Percentiles rank a stretch among this genome's conserved stretches.
Evolutionary conservation across 495 filamentous ascomycete species (phyloP).

Genomic region (Rhypophila decipiens): DNA sequence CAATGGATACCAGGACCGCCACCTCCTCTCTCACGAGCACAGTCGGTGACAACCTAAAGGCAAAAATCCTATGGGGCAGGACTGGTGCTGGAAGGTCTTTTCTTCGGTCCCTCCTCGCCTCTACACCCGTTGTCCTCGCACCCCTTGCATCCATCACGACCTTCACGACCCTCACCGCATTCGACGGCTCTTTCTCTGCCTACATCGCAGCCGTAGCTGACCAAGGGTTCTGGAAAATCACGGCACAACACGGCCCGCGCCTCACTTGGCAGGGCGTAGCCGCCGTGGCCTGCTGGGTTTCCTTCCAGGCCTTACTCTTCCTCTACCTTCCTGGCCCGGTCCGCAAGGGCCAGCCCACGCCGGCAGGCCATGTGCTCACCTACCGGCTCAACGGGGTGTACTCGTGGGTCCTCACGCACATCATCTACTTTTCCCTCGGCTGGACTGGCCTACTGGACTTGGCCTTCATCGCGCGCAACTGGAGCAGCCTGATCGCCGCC

Average conservation of each 20-base stretch:
- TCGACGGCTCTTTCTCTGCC: neutral
- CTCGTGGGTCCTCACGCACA: constrained; percentile 37
- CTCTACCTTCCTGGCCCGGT: neutral
- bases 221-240: neutral
- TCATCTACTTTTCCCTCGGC: constrained; percentile 16
- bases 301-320: constrained; percentile 15
- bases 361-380: neutral
- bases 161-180: neutral
- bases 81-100: neutral
- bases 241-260: neutral
- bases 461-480: constrained; percentile 38
- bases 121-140: neutral
- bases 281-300: constrained; percentile 2
- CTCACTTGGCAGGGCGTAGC: neutral
- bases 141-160: neutral
- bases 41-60: too few species aligned
- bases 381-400: constrained; percentile 28
- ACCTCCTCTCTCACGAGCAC: too few species aligned
- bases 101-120: neutral
- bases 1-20: too few species aligned
- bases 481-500: constrained; percentile 33
- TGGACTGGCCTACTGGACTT: constrained; percentile 28
- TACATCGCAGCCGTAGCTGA: constrained; percentile 1
- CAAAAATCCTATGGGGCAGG: constrained; percentile 1
- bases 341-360: neutral